Base-by-base conservation (phyloP, 2,329 filamentous ascomycete species). In the Grosmannia serpens region DNA sequence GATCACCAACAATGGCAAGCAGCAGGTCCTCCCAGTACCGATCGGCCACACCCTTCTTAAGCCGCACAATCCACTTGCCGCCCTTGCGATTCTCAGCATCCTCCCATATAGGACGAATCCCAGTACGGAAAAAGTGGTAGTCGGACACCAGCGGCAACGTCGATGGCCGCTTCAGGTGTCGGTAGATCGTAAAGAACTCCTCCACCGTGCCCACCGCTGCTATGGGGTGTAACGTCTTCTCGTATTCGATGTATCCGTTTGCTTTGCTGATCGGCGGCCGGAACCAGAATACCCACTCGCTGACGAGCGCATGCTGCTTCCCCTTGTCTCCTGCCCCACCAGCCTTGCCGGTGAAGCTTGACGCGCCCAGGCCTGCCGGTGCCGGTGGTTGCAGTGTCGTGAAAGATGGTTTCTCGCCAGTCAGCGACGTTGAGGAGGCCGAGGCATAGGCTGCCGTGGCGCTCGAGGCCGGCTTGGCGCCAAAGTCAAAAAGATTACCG, bases 101-200 rank as follows among this genome's bases (percentile, higher is more conserved):
- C 73, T 99, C 94, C 94, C 94, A 99, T 66, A 99, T 94, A 26
- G 94, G 94, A 61, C 94, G 85, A 62, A 99, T 91, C 58, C 91
- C 92, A 69, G 94, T 91, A 74, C 94, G 95, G 78, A 99, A 99
- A 61, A 99, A 86, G 71, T 99, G 94, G 70, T 96, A 99, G 73
- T 99, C 94, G 27, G 91, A 96, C 33, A 97, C 92, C 5, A 92
- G 86, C 8, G 92, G 92, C 59, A 99, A 78, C 38, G 81, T 77
- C 41, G 91, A 97, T 2, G 95, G 94, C 31, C 88, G 84, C 75
- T 95, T 95, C 53, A 99, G 80, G 71, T 97, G 91, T 58, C 82
- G 78, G 70, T 96, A 97, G 44, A 96, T 85, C 53, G 83, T 80
- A 84, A 91, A 96, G 70, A 99, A 97, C 60, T 94, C 88, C 73